These are phyloP conservation scores for Lentinula sp. DNA, from an alignment of 768 basidiomycete species.

Conservation along the genomic window DNA sequence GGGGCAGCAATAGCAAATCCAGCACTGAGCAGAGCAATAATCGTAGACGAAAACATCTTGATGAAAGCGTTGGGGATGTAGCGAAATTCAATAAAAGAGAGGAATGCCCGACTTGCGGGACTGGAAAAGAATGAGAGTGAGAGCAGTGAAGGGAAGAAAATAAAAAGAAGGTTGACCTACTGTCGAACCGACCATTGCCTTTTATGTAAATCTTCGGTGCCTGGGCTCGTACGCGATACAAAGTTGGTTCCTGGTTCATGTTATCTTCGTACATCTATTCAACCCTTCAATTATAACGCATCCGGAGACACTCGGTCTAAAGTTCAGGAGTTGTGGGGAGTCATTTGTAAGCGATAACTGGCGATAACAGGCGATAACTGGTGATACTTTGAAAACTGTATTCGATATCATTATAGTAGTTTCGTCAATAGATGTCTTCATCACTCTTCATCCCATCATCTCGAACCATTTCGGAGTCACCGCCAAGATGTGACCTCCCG, in stretches of 20 bases:
- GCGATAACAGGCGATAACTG: no score
- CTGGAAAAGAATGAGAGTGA: slow-evolving; percentile 2
- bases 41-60: slow-evolving; percentile 13
- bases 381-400: no score
- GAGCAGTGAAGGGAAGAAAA: background rate
- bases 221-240: background rate
- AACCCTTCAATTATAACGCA: no score
- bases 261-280: no score
- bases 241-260: no score
- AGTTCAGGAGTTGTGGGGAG: no score
- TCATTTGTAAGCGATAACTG: no score
- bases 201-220: background rate
- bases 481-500: background rate
- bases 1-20: slow-evolving; percentile 13
- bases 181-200: background rate
- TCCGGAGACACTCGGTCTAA: no score
- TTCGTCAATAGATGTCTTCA: background rate
- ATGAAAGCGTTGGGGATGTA: background rate
- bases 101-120: slow-evolving; percentile 10
- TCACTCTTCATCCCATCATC: background rate
- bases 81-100: background rate
- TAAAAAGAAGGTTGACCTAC: background rate
- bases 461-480: background rate
- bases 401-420: background rate
- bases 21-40: slow-evolving; percentile 14